Evolutionary conservation across 2,329 filamentous ascomycete species (phyloP).

Genomic region (Phialophora macrospora): DNA sequence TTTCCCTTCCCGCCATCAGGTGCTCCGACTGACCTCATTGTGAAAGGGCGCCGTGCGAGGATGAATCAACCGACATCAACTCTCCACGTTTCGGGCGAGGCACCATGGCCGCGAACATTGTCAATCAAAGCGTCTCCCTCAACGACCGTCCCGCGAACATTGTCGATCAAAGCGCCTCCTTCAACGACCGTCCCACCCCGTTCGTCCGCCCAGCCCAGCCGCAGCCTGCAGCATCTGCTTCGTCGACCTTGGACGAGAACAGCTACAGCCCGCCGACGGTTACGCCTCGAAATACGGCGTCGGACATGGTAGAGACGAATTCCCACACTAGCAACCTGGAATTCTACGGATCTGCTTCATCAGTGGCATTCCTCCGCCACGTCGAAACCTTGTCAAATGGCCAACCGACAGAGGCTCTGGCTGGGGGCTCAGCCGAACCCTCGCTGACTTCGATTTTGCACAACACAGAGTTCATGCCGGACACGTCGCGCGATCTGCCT

Average conservation of each 20-base stretch:
- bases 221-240: conserved; percentile 22
- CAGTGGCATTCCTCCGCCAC: conserved; percentile 49
- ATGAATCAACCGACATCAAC: too few species aligned
- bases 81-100: too few species aligned
- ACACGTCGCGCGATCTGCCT: conserved; percentile 16
- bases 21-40: too few species aligned
- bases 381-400: conserved; percentile 46
- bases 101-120: too few species aligned
- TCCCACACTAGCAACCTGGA: conserved; percentile 54
- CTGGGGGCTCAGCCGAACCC: conserved; percentile 26
- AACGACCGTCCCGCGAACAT: too few species aligned
- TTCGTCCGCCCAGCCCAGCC: too few species aligned
- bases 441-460: conserved; percentile 53
- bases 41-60: too few species aligned
- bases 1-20: too few species aligned
- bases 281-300: conserved; percentile 33
- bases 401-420: conserved; percentile 34
- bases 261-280: not conserved
- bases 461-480: conserved; percentile 52
- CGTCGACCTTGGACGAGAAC: conserved; percentile 10
- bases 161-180: too few species aligned
- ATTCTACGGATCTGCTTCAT: conserved; percentile 56
- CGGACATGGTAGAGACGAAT: conserved; percentile 50
- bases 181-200: too few species aligned
- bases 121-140: too few species aligned